Conservation (phyloP, 495 filamentous ascomycete species). For the Annulohypoxylon stygium region DNA sequence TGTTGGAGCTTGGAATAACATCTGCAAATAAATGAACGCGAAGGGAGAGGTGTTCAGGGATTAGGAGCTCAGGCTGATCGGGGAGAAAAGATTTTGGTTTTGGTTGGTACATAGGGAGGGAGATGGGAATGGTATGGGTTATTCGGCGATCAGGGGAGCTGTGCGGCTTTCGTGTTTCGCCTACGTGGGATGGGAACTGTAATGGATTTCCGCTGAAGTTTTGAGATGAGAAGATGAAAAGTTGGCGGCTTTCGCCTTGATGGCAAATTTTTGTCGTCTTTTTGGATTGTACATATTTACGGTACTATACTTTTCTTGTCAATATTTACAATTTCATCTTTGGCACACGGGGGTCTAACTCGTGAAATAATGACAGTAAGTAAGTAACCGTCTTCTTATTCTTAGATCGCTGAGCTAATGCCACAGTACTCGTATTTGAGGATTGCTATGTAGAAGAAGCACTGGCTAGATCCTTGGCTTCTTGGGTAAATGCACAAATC, state of each 20-base stretch:
- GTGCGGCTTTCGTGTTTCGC: neutral
- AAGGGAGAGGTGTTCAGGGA: neutral
- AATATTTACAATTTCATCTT: neutral
- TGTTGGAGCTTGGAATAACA: slow-evolving; percentile 50
- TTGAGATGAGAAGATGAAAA: neutral
- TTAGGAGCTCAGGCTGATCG: neutral
- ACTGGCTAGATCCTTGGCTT: neutral
- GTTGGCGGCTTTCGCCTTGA: neutral
- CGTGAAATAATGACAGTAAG: neutral
- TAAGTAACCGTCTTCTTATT: neutral
- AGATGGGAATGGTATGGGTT: neutral
- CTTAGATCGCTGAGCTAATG: neutral
- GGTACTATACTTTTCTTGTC: slow-evolving; percentile 5
- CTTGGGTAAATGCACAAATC: neutral
- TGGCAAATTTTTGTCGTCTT: neutral
- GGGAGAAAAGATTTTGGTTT: neutral
- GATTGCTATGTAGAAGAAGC: neutral
- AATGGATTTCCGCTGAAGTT: neutral
- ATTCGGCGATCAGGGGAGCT: neutral
- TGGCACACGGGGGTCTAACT: neutral
- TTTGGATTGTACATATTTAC: slow-evolving; percentile 8
- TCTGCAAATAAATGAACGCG: slow-evolving; percentile 22
- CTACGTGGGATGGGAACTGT: neutral
- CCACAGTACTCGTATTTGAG: neutral
- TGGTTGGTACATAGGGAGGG: neutral